phyloP scores from a whole-genome alignment of 1,139 yeast species.

The Candida pseudocylindracea region DNA sequence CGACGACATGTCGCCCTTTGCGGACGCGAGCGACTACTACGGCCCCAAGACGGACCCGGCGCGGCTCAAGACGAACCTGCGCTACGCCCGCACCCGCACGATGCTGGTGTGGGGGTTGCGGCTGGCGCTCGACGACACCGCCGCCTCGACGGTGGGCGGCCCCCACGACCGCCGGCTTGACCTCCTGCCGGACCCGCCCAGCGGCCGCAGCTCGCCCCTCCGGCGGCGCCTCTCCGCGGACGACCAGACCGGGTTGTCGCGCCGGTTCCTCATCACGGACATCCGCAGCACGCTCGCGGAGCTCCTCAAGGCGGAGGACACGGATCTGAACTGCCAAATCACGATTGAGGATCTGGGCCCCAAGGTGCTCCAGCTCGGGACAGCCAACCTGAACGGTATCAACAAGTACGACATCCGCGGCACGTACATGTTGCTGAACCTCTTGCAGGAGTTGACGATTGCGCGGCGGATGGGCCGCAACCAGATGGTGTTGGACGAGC shows the following conservation, averaged over 20 bases:
- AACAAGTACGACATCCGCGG: conserved; percentile 61
- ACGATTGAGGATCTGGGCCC: conserved; percentile 90
- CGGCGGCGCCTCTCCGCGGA: too few species aligned
- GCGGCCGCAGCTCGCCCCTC: too few species aligned
- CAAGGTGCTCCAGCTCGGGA: conserved; percentile 65
- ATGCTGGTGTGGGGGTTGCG: too few species aligned
- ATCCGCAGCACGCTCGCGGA: conserved; percentile 54
- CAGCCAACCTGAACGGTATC: conserved; percentile 68
- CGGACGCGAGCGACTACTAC: too few species aligned
- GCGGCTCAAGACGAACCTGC: too few species aligned
- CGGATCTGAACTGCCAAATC: conserved; percentile 70
- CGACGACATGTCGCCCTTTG: too few species aligned
- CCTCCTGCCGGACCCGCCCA: too few species aligned
- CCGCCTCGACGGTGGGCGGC: too few species aligned
- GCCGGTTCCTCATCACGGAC: conserved; percentile 51
- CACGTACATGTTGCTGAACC: conserved; percentile 74
- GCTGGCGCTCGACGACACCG: too few species aligned
- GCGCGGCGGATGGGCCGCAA: conserved; percentile 67
- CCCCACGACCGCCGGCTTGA: too few species aligned
- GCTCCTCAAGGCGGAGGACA: conserved; percentile 59
- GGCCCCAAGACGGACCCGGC: too few species aligned
- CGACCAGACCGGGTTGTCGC: conserved; percentile 4
- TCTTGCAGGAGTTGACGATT: conserved; percentile 74
- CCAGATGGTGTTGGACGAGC: conserved; percentile 63
- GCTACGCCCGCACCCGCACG: too few species aligned